Percentiles rank a stretch among this genome's conserved stretches.
These are phyloP conservation scores for Darksidea phi DNA, from an alignment of 495 filamentous ascomycete genomes.

Conservation along the genomic window DNA sequence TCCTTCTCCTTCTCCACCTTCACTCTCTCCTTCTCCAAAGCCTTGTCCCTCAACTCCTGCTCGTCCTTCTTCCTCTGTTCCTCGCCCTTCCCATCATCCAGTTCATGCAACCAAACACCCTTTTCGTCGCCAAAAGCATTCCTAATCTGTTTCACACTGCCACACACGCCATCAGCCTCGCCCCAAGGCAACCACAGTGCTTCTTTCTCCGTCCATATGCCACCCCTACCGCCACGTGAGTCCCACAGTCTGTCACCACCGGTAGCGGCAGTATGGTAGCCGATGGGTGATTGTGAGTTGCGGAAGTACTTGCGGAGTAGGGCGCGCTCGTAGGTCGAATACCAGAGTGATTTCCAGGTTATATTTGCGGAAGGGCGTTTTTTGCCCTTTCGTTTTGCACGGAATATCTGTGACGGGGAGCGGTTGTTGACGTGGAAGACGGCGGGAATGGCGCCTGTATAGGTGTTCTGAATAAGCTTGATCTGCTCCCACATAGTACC, in stretches of 20 bases:
- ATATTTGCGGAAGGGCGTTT: neutral
- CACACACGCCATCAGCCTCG: conserved; percentile 51
- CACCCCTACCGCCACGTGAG: conserved; percentile 55
- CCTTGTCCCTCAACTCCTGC: conserved; percentile 10
- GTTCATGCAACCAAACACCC: conserved; percentile 35
- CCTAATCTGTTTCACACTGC: conserved; percentile 46
- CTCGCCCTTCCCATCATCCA: conserved; percentile 13
- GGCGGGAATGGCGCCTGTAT: conserved; percentile 26
- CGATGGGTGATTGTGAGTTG: conserved; percentile 47
- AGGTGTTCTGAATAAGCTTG: conserved; percentile 30
- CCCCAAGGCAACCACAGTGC: conserved; percentile 53
- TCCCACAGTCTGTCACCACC: conserved; percentile 58
- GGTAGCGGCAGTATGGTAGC: conserved; percentile 47
- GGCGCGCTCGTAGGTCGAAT: conserved; percentile 27
- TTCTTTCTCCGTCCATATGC: conserved; percentile 59
- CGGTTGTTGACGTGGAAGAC: conserved; percentile 22
- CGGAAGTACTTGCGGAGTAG: conserved; percentile 37
- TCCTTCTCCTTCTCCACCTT: conserved; percentile 39
- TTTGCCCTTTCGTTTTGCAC: neutral
- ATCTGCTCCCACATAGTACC: conserved; percentile 26
- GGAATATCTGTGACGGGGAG: neutral
- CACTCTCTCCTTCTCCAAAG: conserved; percentile 38
- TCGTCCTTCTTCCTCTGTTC: conserved; percentile 5
- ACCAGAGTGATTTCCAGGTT: conserved; percentile 27
- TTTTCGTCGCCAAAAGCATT: conserved; percentile 49